Evolutionary conservation across 495 filamentous ascomycete genomes (phyloP).

Genomic region (Geoglossum glabrum): DNA sequence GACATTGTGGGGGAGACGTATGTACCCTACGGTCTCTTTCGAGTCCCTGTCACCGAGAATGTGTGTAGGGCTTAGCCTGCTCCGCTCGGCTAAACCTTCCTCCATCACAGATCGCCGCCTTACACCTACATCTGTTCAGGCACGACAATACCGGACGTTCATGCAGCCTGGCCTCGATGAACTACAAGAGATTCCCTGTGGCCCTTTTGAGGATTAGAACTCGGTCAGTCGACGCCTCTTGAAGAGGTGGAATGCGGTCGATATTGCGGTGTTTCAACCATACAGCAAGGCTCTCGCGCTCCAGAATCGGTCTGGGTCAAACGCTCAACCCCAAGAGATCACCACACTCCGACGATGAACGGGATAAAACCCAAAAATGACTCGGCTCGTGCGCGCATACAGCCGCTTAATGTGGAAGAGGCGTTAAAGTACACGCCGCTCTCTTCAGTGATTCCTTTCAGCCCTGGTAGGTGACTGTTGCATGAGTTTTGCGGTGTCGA

Average conservation of each 20-base stretch:
- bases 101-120: neutral
- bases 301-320: neutral
- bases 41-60: neutral
- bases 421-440: conserved; percentile 84
- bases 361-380: conserved; percentile 13
- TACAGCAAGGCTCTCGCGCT: neutral
- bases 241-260: neutral
- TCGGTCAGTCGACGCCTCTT: neutral
- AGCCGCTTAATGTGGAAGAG: conserved; percentile 49
- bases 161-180: neutral
- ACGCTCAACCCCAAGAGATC: neutral
- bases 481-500: neutral
- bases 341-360: neutral
- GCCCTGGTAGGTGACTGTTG: conserved; percentile 38
- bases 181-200: neutral
- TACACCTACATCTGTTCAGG: neutral
- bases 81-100: neutral
- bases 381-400: conserved; percentile 3
- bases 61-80: neutral
- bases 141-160: neutral
- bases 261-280: neutral
- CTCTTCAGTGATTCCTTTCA: conserved; percentile 73
- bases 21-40: neutral
- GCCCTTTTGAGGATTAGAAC: neutral
- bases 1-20: conserved; percentile 36